phyloP scores from a whole-genome alignment of 805 yeast species.

The Kazachstania bromeliacearum region DNA sequence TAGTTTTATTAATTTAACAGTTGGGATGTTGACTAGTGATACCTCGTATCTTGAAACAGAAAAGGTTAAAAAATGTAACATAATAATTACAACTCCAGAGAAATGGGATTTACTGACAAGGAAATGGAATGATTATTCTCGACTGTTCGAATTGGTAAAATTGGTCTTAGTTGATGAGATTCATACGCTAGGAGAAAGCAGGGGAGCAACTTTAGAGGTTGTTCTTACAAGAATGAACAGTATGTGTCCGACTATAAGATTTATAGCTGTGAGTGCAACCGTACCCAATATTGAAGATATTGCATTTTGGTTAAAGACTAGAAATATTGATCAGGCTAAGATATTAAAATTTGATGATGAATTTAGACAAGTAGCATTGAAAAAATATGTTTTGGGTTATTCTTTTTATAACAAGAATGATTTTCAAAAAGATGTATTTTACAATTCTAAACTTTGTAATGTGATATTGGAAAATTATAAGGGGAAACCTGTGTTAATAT shows the following conservation, averaged over 20 bases:
- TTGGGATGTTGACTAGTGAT: constrained; percentile 48
- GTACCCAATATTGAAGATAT: constrained; percentile 44
- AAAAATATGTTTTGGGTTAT: constrained; percentile 37
- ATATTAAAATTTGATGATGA: constrained; percentile 38
- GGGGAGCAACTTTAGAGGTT: constrained; percentile 43
- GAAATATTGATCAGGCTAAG: constrained; percentile 21
- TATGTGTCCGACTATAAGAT: constrained; percentile 30
- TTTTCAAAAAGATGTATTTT: constrained; percentile 38
- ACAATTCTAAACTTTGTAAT: constrained; percentile 35
- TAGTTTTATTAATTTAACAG: constrained; percentile 36
- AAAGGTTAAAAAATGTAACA: constrained; percentile 37
- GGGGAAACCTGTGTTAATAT: constrained; percentile 38
- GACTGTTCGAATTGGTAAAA: constrained; percentile 34
- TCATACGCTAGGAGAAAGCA: constrained; percentile 36
- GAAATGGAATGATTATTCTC: constrained; percentile 37
- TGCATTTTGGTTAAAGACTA: constrained; percentile 35
- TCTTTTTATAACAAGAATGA: constrained; percentile 32
- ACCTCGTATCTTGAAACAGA: constrained; percentile 38
- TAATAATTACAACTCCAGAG: constrained; percentile 53
- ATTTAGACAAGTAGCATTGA: constrained; percentile 37
- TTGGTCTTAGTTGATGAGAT: constrained; percentile 42
- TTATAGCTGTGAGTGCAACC: constrained; percentile 44
- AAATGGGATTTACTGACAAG: constrained; percentile 53
- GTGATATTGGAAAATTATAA: constrained; percentile 33
- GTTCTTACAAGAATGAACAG: constrained; percentile 40